phyloP scores from a whole-genome alignment of 1,284 basidiomycete species.

The Cutaneotrichosporon cavernicola region DNA sequence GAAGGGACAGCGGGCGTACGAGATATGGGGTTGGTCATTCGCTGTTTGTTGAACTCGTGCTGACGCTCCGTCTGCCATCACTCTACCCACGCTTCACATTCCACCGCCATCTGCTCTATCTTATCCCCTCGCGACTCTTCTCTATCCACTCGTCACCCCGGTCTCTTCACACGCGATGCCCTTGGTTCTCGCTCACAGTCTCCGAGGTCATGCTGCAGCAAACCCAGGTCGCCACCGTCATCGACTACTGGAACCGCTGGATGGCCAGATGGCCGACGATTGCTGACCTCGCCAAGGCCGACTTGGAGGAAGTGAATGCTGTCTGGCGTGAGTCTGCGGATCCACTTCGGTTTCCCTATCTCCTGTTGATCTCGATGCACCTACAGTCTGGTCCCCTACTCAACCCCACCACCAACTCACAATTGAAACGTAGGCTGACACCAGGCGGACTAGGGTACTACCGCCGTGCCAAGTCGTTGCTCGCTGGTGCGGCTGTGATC shows the following conservation, averaged over 20 bases:
- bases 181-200: conserved; percentile 46
- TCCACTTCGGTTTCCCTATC: too few relatives aligned
- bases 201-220: conserved; percentile 98
- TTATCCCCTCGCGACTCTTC: neutral
- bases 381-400: too few relatives aligned
- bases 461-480: conserved; percentile 75
- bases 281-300: conserved; percentile 68
- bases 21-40: conserved; percentile 37
- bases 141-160: neutral
- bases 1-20: conserved; percentile 53
- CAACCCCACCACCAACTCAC: neutral
- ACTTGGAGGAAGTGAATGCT: conserved; percentile 78
- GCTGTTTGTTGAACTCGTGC: neutral
- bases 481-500: conserved; percentile 73
- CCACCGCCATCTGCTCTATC: neutral
- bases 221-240: conserved; percentile 81
- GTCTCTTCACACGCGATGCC: neutral
- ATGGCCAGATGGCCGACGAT: conserved; percentile 82
- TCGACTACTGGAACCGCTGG: conserved; percentile 84
- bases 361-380: too few relatives aligned
- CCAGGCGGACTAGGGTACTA: conserved; percentile 77
- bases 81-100: neutral
- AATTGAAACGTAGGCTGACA: conserved; percentile 1
- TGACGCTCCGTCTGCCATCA: neutral
- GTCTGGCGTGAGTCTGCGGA: conserved; percentile 63